Conservation (phyloP, 2,329 filamentous ascomycete genomes). For the Colletotrichum viniferum region DNA sequence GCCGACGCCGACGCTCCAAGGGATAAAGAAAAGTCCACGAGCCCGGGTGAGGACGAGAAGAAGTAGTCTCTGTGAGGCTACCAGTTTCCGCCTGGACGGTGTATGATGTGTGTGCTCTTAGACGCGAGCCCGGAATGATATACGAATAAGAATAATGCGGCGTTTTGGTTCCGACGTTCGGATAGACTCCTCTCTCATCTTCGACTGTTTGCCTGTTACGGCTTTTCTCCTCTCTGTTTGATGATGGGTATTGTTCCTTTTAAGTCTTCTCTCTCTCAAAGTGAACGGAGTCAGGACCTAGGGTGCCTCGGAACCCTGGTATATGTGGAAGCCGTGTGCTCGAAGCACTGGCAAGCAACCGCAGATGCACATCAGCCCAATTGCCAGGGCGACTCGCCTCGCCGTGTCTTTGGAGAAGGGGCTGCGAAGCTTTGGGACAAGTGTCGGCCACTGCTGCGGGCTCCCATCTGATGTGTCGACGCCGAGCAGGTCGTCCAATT, state of each 20-base stretch:
- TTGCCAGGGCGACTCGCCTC: constrained; percentile 31
- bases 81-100: not conserved
- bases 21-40: constrained; percentile 20
- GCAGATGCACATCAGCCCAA: constrained; percentile 34
- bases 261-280: not conserved
- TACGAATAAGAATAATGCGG: not conserved
- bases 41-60: constrained; percentile 15
- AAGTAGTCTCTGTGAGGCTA: constrained; percentile 6
- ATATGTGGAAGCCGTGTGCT: constrained; percentile 17
- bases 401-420: constrained; percentile 27
- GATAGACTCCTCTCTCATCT: constrained; percentile 18
- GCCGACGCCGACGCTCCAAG: constrained; percentile 19
- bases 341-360: constrained; percentile 21
- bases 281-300: not conserved
- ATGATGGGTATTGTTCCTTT: not conserved
- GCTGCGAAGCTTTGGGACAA: constrained; percentile 14
- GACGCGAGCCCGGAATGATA: constrained; percentile 5
- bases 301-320: constrained; percentile 8
- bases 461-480: not conserved
- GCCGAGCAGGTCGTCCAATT: constrained; percentile 4
- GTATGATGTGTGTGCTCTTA: constrained; percentile 9
- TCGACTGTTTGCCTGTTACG: not conserved
- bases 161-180: not conserved
- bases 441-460: not conserved
- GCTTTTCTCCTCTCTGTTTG: not conserved